Base-by-base conservation (phyloP, 2,329 filamentous ascomycete genomes). In the Spiromastix sp. region DNA sequence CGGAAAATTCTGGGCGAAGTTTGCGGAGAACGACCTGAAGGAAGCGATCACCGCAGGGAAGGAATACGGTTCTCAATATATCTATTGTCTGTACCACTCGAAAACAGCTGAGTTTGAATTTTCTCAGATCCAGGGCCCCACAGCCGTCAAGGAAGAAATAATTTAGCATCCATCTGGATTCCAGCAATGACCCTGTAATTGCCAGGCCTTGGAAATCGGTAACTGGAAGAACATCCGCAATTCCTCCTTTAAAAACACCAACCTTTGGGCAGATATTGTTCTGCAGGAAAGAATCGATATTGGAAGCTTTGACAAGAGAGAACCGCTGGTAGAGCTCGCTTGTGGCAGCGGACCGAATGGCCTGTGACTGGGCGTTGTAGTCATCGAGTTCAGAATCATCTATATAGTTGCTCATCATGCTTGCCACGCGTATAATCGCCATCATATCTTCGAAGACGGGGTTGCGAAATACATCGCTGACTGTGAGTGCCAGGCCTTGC, bases 11-110 rank as follows among this genome's bases (percentile, higher is more conserved):
- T 0, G 66, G 62, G 8, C 63, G 47, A 2, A 81, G 57, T 11
- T 70, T 59, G 18, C 73, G 62, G 2, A 82, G 57, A 0, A 82
- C 70, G 2, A 77, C 71, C 36, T 71, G 69, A 40, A 74, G 66
- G 46, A 67, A 73, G 24, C 62, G 60, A 4, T 59, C 60, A 15
- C 64, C 59, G 38, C 66, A 60, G 37, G 68, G 61, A 10, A 79
- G 64, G 42, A 81, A 82, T 4, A 81, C 71, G 0, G 77, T 81
- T 4, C 77, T 71, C 2, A 82, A 60, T 16, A 81, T 76, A 45
- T 81, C 76, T 48, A 80, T 77, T 5, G 63, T 63, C 2, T 66
- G 55, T 1, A 81, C 70, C 3, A 81, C 67, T 21, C 73, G 54
- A 36, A 61, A 42, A 37, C 59, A 62, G 34, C 57, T 59, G 24